These are phyloP conservation scores for Pinus taeda DNA, from an alignment of 75 land plant species.

Conservation along the genomic window DNA sequence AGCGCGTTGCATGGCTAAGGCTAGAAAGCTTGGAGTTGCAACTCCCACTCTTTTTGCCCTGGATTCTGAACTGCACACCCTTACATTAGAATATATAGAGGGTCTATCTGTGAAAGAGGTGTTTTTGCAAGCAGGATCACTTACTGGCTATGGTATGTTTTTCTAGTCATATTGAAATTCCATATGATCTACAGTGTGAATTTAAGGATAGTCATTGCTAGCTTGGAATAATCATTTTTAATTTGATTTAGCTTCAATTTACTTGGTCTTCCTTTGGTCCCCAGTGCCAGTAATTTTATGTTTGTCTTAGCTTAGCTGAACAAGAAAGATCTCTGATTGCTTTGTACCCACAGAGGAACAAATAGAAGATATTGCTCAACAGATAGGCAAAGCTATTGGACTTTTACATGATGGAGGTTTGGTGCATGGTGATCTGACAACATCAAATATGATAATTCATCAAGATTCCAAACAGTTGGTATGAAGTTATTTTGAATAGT, in stretches of 20 bases:
- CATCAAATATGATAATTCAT: conserved; percentile 88
- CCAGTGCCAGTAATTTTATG: background rate
- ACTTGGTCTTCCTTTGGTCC: background rate
- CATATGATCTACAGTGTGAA: background rate
- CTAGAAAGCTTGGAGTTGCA: conserved; percentile 79
- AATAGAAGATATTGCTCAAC: conserved; percentile 63
- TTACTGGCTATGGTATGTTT: conserved; percentile 34
- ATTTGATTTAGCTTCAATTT: background rate
- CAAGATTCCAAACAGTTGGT: conserved; percentile 77
- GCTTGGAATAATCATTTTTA: background rate
- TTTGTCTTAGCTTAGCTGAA: background rate
- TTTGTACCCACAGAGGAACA: conserved; percentile 48
- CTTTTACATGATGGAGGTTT: conserved; percentile 95
- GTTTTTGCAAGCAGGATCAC: conserved; percentile 40
- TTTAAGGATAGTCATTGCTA: background rate
- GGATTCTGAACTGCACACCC: conserved; percentile 59
- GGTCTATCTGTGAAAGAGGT: conserved; percentile 89
- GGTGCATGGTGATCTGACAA: conserved; percentile 94
- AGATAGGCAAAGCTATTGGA: conserved; percentile 88
- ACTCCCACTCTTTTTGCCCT: conserved; percentile 83
- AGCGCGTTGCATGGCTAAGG: conserved; percentile 93
- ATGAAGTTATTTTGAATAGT: conserved; percentile 9
- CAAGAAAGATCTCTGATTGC: conserved; percentile 25
- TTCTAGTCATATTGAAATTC: background rate
- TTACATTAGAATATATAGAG: conserved; percentile 86